Evolutionary conservation across 1,284 basidiomycete genomes (phyloP).

Genomic region (Psilocybe mexicana): DNA sequence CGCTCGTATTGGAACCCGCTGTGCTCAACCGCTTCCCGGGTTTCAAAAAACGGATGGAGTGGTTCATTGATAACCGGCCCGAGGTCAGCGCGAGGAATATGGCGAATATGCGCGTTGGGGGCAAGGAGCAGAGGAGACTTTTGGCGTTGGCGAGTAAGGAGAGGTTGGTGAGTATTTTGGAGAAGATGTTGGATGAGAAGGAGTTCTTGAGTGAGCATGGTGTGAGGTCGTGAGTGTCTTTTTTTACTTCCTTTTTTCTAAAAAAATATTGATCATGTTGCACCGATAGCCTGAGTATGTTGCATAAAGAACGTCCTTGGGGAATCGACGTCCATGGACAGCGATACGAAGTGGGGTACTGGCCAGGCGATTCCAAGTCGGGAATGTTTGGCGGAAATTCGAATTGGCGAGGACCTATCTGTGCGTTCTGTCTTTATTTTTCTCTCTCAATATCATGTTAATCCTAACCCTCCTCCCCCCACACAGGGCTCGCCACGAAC

Average conservation of each 20-base stretch:
- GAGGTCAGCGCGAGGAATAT: conserved; percentile 89
- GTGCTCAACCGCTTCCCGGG: conserved; percentile 91
- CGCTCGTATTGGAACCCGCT: conserved; percentile 88
- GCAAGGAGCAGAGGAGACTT: conserved; percentile 85
- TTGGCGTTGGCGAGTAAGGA: conserved; percentile 93
- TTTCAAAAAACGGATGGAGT: conserved; percentile 98
- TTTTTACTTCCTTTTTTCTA: background rate
- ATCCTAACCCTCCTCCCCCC: conserved; percentile 4
- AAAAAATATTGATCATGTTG: background rate
- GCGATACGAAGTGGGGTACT: conserved; percentile 91
- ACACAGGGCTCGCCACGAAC: conserved; percentile 87
- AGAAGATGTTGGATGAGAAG: conserved; percentile 96
- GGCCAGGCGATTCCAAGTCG: conserved; percentile 95
- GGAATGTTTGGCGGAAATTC: conserved; percentile 99
- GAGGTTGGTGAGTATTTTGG: conserved; percentile 82
- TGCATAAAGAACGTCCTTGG: conserved; percentile 93
- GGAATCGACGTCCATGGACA: conserved; percentile 93
- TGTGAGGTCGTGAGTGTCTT: conserved; percentile 79
- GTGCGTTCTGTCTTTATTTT: conserved; percentile 40
- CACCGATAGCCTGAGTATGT: conserved; percentile 72
- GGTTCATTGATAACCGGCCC: conserved; percentile 94
- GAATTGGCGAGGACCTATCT: conserved; percentile 91
- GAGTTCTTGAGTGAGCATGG: conserved; percentile 97
- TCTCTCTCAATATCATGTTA: background rate
- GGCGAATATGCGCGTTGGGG: conserved; percentile 90